Base-by-base conservation (phyloP, 129 eudicot genomes). In the Scalesia atractyloides region DNA sequence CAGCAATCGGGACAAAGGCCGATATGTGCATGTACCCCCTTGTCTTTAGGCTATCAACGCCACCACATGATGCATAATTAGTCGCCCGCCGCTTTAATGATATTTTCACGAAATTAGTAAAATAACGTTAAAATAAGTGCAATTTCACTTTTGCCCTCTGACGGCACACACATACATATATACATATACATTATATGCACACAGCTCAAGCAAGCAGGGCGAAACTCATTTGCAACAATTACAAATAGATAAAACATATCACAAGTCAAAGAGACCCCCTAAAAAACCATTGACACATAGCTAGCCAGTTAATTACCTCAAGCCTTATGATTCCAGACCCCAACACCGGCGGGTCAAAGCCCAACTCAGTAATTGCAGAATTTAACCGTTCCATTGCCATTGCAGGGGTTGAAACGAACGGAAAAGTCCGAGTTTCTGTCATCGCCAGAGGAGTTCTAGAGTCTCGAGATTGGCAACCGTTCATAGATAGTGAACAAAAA, bases 311-410 rank as follows among this genome's bases (percentile, higher is more conserved):
- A 16, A 15, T 69, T 70, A 88, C 98, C 98, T 92, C 85, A 7
- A 92, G 82, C 24, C 98, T 84, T 39, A 92, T 85, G 18, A 92
- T 85, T 56, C 98, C 98, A 2, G 98, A 92, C 26, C 77, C 80
- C 5, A 37, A 64, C 43, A 80, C 60, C 0, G 95, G 83, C 15
- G 89, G 90, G 18, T 68, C 69, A 16, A 79, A 62, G 47, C 81
- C 84, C 66, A 89, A 63, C 54, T 87, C 81, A 18, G 30, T 81
- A 17, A 92, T 33, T 34, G 95, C 92, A 5, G 90, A 82, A 54
- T n/a, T 79, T 73, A 92, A 92, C 2, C 71, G 73, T n/a, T 85
- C 92, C 82, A 88, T 70, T 14, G 98, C 98, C 85, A 82, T 62
- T 0, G 86, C 86, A 0, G 88, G 96, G 1, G 92, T 77, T 3